These are phyloP conservation scores for Mycena amicta DNA, from an alignment of 768 basidiomycete genomes.

Conservation along the genomic window DNA sequence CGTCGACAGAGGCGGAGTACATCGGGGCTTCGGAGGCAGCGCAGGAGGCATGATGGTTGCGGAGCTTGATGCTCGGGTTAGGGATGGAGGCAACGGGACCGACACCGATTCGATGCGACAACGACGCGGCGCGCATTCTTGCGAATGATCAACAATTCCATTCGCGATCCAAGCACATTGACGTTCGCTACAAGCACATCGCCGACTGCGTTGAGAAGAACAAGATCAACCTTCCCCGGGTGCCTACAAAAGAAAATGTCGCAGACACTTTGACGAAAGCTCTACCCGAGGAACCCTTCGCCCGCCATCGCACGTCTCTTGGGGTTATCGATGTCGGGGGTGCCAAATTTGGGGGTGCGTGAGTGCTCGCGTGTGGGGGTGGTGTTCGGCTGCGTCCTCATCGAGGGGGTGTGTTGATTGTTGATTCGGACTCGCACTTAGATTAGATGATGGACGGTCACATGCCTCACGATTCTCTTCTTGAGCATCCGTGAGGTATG, in stretches of 20 bases:
- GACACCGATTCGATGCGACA: slow-evolving; percentile 18
- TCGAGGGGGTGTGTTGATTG: slow-evolving; percentile 5
- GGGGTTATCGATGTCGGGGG: neutral
- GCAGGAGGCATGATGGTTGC: slow-evolving; percentile 26
- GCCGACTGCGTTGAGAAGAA: slow-evolving; percentile 27
- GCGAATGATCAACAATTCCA: slow-evolving; percentile 27
- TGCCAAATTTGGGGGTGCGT: neutral
- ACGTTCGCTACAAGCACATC: slow-evolving; percentile 34
- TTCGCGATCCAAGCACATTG: slow-evolving; percentile 32
- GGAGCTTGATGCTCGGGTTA: slow-evolving; percentile 23
- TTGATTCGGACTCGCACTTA: too few species aligned
- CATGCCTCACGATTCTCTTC: too few species aligned
- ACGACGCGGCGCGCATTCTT: slow-evolving; percentile 23
- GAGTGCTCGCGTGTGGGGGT: slow-evolving; percentile 2
- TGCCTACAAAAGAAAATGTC: slow-evolving; percentile 28
- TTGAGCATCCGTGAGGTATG: too few species aligned
- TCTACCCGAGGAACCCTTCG: slow-evolving; percentile 4
- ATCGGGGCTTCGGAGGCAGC: slow-evolving; percentile 18
- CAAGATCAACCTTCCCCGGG: slow-evolving; percentile 25
- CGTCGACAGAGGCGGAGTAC: slow-evolving; percentile 42
- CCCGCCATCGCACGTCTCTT: neutral
- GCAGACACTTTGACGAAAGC: slow-evolving; percentile 41
- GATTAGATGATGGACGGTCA: too few species aligned
- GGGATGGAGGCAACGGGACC: neutral
- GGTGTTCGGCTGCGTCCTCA: neutral